These are phyloP conservation scores for Carex kokanica DNA, from an alignment of 176 grass and related monocot genomes.

Conservation along the genomic window DNA sequence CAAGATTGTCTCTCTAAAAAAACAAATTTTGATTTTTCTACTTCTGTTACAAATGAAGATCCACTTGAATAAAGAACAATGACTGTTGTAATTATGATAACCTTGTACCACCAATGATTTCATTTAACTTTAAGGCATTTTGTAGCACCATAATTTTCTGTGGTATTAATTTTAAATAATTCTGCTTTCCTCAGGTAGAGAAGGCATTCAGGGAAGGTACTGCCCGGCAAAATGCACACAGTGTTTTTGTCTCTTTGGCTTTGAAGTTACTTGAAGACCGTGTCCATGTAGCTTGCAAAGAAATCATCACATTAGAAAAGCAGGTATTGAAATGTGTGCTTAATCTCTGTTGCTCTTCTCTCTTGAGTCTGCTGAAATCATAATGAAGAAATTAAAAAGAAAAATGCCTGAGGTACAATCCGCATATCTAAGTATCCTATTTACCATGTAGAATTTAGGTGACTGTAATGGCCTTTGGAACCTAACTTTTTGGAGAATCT, in stretches of 20 bases:
- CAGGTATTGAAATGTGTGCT: slow-evolving; percentile 47
- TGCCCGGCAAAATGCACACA: slow-evolving; percentile 85
- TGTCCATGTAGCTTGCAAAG: slow-evolving; percentile 96
- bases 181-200: slow-evolving; percentile 56
- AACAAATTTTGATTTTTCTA: neutral
- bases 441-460: neutral
- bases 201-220: slow-evolving; percentile 98
- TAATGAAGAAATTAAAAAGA: neutral
- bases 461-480: neutral
- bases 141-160: neutral
- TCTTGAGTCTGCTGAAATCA: neutral
- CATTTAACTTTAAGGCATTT: neutral
- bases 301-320: slow-evolving; percentile 95
- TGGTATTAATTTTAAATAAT: neutral
- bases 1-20: neutral
- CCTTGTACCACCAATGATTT: neutral
- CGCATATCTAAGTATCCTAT: neutral
- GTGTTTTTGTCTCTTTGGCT: slow-evolving; percentile 85
- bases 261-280: slow-evolving; percentile 89
- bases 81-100: neutral
- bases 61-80: neutral
- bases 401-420: neutral
- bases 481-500: neutral
- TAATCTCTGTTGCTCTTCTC: slow-evolving; percentile 17
- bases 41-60: neutral